These are phyloP conservation scores for Dothistroma pini DNA, from an alignment of 2,329 filamentous ascomycete species.

Conservation along the genomic window DNA sequence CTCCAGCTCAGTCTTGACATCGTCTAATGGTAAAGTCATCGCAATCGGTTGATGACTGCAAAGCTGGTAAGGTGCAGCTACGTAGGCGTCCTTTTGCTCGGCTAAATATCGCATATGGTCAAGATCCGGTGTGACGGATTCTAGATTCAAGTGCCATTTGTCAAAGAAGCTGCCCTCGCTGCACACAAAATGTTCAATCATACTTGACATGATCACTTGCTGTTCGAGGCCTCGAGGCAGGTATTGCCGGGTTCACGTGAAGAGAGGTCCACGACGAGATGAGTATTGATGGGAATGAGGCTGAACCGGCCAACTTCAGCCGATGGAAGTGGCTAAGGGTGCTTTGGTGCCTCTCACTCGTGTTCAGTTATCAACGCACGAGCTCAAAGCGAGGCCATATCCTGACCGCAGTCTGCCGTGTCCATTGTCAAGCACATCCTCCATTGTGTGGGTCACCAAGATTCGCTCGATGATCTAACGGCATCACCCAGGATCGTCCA, in stretches of 20 bases:
- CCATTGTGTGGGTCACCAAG: background rate
- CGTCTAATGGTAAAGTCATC: background rate
- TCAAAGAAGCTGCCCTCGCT: background rate
- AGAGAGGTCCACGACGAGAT: background rate
- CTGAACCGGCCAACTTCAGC: background rate
- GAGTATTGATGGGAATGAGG: background rate
- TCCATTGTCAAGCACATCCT: background rate
- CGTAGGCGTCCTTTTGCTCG: constrained; percentile 1
- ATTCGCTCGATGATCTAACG: background rate
- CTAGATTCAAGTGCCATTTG: constrained; percentile 4
- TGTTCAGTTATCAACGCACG: background rate
- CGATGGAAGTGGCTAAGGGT: background rate
- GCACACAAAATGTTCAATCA: background rate
- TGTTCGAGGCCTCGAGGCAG: background rate
- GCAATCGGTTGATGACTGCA: background rate
- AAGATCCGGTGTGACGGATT: background rate
- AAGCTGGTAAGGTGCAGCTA: background rate
- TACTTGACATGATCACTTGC: background rate
- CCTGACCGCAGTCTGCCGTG: background rate
- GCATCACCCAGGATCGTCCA: background rate
- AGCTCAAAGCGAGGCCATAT: background rate
- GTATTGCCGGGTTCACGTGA: background rate
- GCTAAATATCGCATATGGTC: background rate
- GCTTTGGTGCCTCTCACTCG: background rate
- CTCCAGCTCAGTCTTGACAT: constrained; percentile 5